These are phyloP conservation scores for Melastoma candidum DNA, from an alignment of 441 rosid genomes.

Conservation along the genomic window DNA sequence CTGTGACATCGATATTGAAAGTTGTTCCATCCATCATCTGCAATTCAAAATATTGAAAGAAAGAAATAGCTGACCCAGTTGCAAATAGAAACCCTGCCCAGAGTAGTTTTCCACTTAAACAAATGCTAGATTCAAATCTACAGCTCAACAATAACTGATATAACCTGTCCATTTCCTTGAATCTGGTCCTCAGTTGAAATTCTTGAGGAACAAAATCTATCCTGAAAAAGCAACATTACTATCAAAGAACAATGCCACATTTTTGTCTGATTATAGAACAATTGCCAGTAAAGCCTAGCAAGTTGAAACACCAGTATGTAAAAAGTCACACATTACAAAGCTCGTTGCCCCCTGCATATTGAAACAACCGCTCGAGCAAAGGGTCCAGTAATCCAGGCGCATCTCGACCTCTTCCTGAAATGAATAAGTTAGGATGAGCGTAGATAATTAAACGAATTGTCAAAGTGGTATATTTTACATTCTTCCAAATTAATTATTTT, in stretches of 20 bases:
- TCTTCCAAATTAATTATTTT: not conserved
- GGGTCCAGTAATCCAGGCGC: conserved; percentile 66
- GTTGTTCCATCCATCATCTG: conserved; percentile 79
- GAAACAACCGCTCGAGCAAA: conserved; percentile 71
- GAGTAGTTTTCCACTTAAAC: conserved; percentile 2
- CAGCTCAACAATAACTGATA: conserved; percentile 12
- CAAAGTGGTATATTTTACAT: no score
- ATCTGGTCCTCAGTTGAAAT: conserved; percentile 48
- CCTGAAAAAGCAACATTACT: conserved; percentile 34
- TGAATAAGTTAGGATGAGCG: not conserved
- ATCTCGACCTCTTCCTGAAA: conserved; percentile 76
- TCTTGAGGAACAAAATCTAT: conserved; percentile 45
- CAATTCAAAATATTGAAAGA: conserved; percentile 1
- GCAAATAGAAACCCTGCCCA: not conserved
- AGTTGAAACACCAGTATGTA: conserved; percentile 13
- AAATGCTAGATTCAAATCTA: conserved; percentile 12
- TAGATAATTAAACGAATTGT: no score
- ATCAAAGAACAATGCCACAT: conserved; percentile 12
- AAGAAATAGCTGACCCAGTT: not conserved
- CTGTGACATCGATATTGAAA: conserved; percentile 88
- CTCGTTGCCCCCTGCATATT: conserved; percentile 90
- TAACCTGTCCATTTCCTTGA: conserved; percentile 77
- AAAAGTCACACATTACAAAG: conserved; percentile 39
- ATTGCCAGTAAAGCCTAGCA: conserved; percentile 7
- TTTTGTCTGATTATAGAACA: conserved; percentile 9